Evolutionary conservation across 345 rosid genomes (phyloP).

Genomic region (Pistacia vera): DNA sequence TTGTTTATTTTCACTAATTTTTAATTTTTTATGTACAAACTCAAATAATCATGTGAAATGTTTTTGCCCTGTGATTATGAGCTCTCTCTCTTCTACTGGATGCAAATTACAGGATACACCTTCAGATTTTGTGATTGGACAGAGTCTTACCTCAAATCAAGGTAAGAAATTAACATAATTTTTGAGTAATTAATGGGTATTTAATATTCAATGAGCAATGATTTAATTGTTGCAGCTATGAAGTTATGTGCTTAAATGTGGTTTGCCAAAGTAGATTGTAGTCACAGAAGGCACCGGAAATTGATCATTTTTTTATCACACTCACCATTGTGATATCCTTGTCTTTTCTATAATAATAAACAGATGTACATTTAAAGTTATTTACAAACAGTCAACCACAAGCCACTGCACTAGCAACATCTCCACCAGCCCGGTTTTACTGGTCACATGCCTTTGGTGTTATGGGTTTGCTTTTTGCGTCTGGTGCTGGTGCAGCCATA

Average conservation of each 20-base stretch:
- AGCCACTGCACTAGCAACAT: constrained; percentile 7
- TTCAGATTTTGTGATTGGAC: constrained; percentile 4
- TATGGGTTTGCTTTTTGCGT: constrained; percentile 23
- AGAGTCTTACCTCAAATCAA: constrained; percentile 10
- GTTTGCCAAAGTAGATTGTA: neutral
- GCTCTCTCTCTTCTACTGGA: neutral
- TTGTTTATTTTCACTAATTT: constrained; percentile 7
- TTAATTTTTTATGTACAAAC: neutral
- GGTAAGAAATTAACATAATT: constrained; percentile 18
- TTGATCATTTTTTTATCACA: neutral
- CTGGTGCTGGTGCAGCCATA: constrained; percentile 22
- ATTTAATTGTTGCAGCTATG: constrained; percentile 7
- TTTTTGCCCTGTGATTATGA: neutral
- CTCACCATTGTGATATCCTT: neutral
- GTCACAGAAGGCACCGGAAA: neutral
- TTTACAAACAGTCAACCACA: constrained; percentile 1
- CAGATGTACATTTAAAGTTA: constrained; percentile 17
- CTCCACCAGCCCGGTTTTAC: constrained; percentile 17
- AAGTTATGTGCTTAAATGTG: neutral
- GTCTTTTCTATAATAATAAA: neutral
- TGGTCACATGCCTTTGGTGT: constrained; percentile 22
- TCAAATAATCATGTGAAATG: neutral
- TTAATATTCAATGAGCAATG: neutral
- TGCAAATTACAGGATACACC: constrained; percentile 19
- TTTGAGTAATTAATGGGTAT: neutral